Percentiles rank a stretch among this genome's conserved stretches.
phyloP scores from a whole-genome alignment of 306 rosid species.

The Pachyrhizus erosus region DNA sequence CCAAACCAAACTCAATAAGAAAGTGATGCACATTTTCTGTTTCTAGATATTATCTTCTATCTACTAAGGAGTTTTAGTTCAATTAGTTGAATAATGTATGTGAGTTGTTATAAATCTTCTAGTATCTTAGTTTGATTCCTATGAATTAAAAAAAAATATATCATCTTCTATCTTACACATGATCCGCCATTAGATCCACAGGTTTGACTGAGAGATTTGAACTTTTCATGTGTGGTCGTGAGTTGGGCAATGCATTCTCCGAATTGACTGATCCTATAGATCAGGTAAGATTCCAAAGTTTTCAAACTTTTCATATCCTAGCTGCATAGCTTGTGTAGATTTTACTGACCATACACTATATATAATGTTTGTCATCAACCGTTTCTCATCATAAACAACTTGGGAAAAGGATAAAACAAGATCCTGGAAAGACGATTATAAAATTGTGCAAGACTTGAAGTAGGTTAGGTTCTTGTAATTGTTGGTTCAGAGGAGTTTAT shows the following conservation, averaged over 20 bases:
- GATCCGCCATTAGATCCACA: constrained; percentile 59
- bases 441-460: not conserved
- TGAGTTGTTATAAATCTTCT: too few species aligned
- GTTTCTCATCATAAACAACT: constrained; percentile 13
- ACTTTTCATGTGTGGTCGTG: constrained; percentile 97
- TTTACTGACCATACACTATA: constrained; percentile 7
- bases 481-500: constrained; percentile 1
- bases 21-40: constrained; percentile 15
- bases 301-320: constrained; percentile 12
- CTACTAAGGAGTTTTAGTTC: too few species aligned
- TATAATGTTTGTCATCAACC: constrained; percentile 17
- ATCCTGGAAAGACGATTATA: not conserved
- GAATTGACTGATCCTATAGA: constrained; percentile 97
- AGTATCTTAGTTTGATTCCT: too few species aligned
- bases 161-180: constrained; percentile 40
- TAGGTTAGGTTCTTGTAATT: constrained; percentile 16
- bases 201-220: constrained; percentile 96
- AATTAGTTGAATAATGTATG: too few species aligned
- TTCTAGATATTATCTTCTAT: constrained; percentile 32
- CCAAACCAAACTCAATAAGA: constrained; percentile 28
- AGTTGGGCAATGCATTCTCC: constrained; percentile 96
- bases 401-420: not conserved
- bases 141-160: too few species aligned
- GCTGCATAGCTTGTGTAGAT: not conserved
- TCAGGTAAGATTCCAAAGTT: constrained; percentile 66